Evolutionary conservation across 768 basidiomycete genomes (phyloP).

Genomic region (Tylopilus intermedius): DNA sequence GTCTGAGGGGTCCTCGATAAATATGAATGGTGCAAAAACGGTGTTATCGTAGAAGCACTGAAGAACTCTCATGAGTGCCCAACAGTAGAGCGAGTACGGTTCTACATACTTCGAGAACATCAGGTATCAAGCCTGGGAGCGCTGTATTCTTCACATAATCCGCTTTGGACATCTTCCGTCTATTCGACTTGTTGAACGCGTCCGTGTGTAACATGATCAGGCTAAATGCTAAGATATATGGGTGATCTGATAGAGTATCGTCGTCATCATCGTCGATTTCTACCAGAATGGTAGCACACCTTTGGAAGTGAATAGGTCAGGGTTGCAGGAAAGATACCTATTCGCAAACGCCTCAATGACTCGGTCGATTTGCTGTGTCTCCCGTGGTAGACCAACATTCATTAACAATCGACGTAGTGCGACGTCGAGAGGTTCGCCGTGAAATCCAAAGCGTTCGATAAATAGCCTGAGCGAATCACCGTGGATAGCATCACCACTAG

Average conservation of each 20-base stretch:
- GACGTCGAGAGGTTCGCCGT: conserved; percentile 79
- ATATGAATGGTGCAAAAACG: conserved; percentile 92
- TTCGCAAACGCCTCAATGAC: conserved; percentile 93
- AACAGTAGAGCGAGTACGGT: not conserved
- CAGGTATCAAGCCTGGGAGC: conserved; percentile 75
- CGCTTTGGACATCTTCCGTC: conserved; percentile 92
- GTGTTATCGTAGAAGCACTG: conserved; percentile 97
- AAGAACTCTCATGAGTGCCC: conserved; percentile 1
- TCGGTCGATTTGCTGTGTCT: conserved; percentile 98
- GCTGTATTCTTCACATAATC: conserved; percentile 92
- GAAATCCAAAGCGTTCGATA: conserved; percentile 74
- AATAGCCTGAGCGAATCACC: conserved; percentile 63
- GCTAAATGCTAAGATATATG: conserved; percentile 95
- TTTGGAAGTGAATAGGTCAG: conserved; percentile 68
- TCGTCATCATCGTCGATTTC: not conserved
- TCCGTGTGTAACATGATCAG: conserved; percentile 99
- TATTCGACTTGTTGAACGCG: conserved; percentile 96
- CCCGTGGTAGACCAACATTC: conserved; percentile 86
- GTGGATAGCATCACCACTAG: conserved; percentile 70
- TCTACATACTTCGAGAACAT: conserved; percentile 76
- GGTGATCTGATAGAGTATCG: conserved; percentile 57
- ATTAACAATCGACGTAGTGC: conserved; percentile 86
- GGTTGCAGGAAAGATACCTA: conserved; percentile 80
- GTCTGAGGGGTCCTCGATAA: conserved; percentile 86
- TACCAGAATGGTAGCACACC: conserved; percentile 41